Base-by-base conservation (phyloP, 1,284 basidiomycete genomes). In the Mycosarcoma maydis region DNA sequence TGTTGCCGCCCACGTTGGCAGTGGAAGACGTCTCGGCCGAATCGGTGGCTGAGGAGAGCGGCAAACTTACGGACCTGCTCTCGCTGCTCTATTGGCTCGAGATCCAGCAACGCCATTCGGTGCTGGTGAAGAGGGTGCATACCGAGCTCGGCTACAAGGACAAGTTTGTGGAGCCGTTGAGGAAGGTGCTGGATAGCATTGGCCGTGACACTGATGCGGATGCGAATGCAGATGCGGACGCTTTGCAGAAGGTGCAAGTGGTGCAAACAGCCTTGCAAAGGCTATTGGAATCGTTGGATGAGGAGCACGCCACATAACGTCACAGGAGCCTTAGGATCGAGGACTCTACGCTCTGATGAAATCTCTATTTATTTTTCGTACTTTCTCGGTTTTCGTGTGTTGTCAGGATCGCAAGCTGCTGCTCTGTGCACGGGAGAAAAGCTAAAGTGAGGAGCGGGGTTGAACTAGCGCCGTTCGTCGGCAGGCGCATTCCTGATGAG, bases 401-500 rank as follows among this genome's bases (percentile, higher is more conserved):
- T n/a, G n/a, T n/a, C n/a, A n/a, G n/a, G n/a, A n/a, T n/a, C n/a
- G n/a, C n/a, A n/a, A n/a, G n/a, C n/a, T n/a, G n/a, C n/a, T n/a
- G n/a, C n/a, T n/a, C n/a, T n/a, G n/a, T n/a, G n/a, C n/a, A n/a
- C n/a, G n/a, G n/a, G n/a, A n/a, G n/a, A n/a, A n/a, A n/a, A n/a
- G n/a, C n/a, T n/a, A 16, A 22, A 26, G 38, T n/a, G 11, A 34
- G 9, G 32, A 34, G 16, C 10, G 32, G 16, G 36, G n/a, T n/a
- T n/a, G n/a, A n/a, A 37, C 52, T 36, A 60, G 22, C 58, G 51
- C 6, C 51, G 34, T 2, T 60, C 58, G 26, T 60, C 58, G 26
- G 41, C 45, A 6, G 50, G 54, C 37, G 38, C 58, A 10, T 60
- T 60, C 11, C 77, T 57, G 27, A 81, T 79, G 14, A 81, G 49